phyloP scores from a whole-genome alignment of 345 rosid species.

The Psidium friedrichsthalianum region DNA sequence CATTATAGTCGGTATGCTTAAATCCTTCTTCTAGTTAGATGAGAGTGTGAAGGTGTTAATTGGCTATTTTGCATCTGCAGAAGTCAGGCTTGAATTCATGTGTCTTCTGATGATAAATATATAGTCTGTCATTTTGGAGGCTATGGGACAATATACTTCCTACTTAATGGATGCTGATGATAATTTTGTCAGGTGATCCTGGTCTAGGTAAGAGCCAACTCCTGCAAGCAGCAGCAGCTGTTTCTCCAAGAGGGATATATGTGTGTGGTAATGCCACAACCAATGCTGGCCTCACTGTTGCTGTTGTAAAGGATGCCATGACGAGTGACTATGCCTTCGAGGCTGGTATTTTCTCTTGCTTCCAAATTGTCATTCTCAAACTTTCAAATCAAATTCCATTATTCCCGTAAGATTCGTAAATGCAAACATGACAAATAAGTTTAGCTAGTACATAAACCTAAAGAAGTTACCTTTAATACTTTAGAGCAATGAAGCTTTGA shows the following conservation, averaged over 20 bases:
- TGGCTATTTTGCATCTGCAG: neutral
- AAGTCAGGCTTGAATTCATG: neutral
- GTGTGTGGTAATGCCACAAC: conserved; percentile 97
- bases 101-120: neutral
- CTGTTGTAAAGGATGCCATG: conserved; percentile 88
- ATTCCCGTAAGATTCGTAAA: neutral
- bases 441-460: neutral
- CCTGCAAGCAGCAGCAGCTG: conserved; percentile 90
- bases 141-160: neutral
- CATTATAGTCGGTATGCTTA: conserved; percentile 75
- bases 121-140: neutral
- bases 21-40: neutral
- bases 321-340: conserved; percentile 93
- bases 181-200: conserved; percentile 72
- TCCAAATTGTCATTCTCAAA: conserved; percentile 3
- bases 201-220: conserved; percentile 98
- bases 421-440: neutral
- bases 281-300: conserved; percentile 91
- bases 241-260: conserved; percentile 95
- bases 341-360: conserved; percentile 58
- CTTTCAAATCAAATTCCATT: neutral
- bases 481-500: neutral
- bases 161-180: neutral
- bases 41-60: neutral
- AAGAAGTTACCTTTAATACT: neutral